Conservation (phyloP, 345 rosid species). For the Firmiana major region DNA sequence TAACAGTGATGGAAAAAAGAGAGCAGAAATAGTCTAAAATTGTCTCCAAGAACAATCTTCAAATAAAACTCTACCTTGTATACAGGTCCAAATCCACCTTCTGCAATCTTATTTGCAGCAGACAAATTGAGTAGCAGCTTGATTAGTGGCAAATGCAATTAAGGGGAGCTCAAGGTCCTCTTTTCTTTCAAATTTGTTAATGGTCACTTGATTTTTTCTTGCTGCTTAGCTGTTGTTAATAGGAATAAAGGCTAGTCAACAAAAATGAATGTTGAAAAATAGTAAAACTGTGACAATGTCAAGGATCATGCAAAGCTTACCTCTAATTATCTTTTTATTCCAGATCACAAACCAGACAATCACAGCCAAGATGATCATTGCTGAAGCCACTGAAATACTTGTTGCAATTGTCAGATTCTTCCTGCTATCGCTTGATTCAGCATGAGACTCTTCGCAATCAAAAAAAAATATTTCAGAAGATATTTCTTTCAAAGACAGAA, state of each 20-base stretch:
- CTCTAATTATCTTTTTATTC: constrained; percentile 4
- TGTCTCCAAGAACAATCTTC: not conserved
- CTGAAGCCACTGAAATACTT: constrained; percentile 12
- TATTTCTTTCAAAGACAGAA: not conserved
- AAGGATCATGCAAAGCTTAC: not conserved
- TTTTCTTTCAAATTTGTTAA: not conserved
- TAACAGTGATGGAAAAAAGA: not conserved
- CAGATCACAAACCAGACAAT: constrained; percentile 11
- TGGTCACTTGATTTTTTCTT: constrained; percentile 4
- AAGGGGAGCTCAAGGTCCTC: constrained; percentile 18
- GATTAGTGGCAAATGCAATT: constrained; percentile 8
- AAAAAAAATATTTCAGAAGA: not conserved
- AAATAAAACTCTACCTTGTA: constrained; percentile 33
- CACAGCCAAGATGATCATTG: constrained; percentile 7
- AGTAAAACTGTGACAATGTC: not conserved
- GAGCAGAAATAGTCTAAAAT: not conserved
- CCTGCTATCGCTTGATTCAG: constrained; percentile 5
- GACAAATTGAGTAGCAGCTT: constrained; percentile 17
- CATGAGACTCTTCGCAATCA: not conserved
- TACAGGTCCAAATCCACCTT: constrained; percentile 41
- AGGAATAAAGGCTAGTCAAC: not conserved
- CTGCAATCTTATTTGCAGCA: constrained; percentile 13
- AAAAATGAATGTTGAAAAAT: not conserved
- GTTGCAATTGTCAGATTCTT: not conserved
- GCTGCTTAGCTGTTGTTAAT: not conserved